These are phyloP conservation scores for Brassica nigra DNA, from an alignment of 345 rosid species.

Conservation along the genomic window DNA sequence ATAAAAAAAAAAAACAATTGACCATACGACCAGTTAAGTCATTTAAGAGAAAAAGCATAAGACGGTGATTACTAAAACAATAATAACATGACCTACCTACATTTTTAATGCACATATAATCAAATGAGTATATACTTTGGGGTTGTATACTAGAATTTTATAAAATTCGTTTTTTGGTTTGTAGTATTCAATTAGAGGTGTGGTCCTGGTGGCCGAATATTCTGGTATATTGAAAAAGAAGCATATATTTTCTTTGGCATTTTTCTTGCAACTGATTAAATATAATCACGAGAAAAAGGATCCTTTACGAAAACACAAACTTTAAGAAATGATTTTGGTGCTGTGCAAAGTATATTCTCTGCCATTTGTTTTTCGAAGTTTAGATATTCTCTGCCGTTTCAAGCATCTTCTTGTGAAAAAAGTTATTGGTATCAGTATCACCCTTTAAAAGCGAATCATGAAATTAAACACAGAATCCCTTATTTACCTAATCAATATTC, in stretches of 20 bases:
- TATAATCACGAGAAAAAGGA: slow-evolving; percentile 5
- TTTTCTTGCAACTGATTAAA: slow-evolving; percentile 10
- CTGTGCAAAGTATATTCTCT: slow-evolving; percentile 28
- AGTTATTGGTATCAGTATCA: not conserved
- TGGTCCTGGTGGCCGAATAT: slow-evolving; percentile 31
- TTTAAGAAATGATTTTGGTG: not conserved
- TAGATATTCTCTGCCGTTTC: slow-evolving; percentile 5
- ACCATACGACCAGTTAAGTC: slow-evolving; percentile 4
- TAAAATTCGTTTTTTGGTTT: not conserved
- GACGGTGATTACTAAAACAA: slow-evolving; percentile 29
- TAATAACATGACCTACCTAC: not conserved
- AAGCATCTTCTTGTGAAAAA: not conserved
- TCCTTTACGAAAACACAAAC: not conserved
- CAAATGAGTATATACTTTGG: not conserved
- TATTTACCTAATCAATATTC: not conserved
- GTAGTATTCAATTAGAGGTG: slow-evolving; percentile 24
- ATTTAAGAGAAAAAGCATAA: not conserved
- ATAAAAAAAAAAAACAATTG: not conserved
- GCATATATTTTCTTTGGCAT: slow-evolving; percentile 20
- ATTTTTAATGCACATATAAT: not conserved
- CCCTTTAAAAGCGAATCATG: not conserved
- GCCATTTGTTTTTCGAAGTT: not conserved
- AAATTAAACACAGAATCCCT: not conserved
- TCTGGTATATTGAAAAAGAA: not conserved
- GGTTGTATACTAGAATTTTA: not conserved